These are phyloP conservation scores for Leccinum longicurvipes DNA, from an alignment of 768 basidiomycete species.

Conservation along the genomic window DNA sequence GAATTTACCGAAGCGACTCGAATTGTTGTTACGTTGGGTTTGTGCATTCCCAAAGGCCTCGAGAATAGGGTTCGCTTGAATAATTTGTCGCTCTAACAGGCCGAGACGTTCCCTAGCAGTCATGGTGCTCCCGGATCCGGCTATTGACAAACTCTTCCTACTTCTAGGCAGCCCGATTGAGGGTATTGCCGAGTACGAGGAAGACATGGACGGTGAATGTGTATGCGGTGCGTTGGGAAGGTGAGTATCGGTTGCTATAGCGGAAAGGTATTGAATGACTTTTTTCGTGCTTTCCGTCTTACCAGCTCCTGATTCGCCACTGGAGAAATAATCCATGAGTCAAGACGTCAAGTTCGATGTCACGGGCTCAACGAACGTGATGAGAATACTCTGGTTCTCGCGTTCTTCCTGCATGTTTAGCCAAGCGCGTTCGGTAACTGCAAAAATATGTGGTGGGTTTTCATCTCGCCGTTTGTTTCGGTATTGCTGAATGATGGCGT, in stretches of 20 bases:
- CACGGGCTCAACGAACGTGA: slow-evolving; percentile 66
- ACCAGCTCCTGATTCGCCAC: slow-evolving; percentile 97
- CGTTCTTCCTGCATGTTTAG: slow-evolving; percentile 96
- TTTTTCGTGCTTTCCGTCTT: slow-evolving; percentile 99
- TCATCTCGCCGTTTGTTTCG: slow-evolving; percentile 85
- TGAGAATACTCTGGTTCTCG: slow-evolving; percentile 96
- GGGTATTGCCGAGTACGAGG: slow-evolving; percentile 56
- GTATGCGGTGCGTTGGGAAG: slow-evolving; percentile 57
- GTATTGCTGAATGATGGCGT: slow-evolving; percentile 85
- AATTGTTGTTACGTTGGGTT: slow-evolving; percentile 97
- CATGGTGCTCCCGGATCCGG: slow-evolving; percentile 42
- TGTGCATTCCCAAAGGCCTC: slow-evolving; percentile 99
- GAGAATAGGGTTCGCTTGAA: slow-evolving; percentile 95
- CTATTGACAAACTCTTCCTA: slow-evolving; percentile 48
- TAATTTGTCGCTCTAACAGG: slow-evolving; percentile 90
- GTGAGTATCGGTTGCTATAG: slow-evolving; percentile 85
- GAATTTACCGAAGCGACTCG: slow-evolving; percentile 98
- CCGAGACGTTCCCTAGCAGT: slow-evolving; percentile 76
- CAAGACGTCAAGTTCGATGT: slow-evolving; percentile 1
- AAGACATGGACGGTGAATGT: slow-evolving; percentile 58
- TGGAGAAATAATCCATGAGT: slow-evolving; percentile 31
- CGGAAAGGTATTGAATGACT: slow-evolving; percentile 97
- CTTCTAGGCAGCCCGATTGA: slow-evolving; percentile 67
- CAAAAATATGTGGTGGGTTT: slow-evolving; percentile 95
- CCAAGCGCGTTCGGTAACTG: slow-evolving; percentile 97